Percentiles rank a stretch among this genome's conserved stretches.
Evolutionary conservation across 176 grass and related monocot species (phyloP).

Genomic region (Ampelocalamus luodianensis): DNA sequence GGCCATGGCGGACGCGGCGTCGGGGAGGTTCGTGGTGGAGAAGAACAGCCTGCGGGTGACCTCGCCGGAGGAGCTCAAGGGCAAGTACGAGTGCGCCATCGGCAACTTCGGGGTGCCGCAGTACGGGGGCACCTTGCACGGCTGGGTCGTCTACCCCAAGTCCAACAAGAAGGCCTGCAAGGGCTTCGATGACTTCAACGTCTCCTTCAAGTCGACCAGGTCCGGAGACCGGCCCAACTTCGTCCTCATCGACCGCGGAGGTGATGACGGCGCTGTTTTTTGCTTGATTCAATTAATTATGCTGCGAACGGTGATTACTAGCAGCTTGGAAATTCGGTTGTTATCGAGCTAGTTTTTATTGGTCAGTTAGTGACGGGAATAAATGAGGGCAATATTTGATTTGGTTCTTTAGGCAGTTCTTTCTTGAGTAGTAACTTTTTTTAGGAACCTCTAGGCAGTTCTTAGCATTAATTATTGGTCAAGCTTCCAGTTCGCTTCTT

Average conservation of each 20-base stretch:
- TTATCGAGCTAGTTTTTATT: conserved; percentile 10
- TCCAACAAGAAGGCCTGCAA: conserved; percentile 69
- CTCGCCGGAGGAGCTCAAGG: conserved; percentile 68
- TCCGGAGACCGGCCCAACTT: conserved; percentile 64
- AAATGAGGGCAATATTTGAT: conserved; percentile 17
- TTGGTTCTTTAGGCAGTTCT: not conserved
- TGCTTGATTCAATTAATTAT: conserved; percentile 4
- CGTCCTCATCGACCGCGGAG: conserved; percentile 78
- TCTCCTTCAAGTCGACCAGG: conserved; percentile 61
- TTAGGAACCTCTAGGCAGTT: not conserved
- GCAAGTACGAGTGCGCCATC: conserved; percentile 81
- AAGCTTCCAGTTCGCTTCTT: conserved; percentile 2
- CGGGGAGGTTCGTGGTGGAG: conserved; percentile 85
- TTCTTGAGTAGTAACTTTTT: not conserved
- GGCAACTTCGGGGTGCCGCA: conserved; percentile 88
- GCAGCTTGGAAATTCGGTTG: not conserved
- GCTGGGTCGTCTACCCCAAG: conserved; percentile 71
- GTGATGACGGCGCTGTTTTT: conserved; percentile 45
- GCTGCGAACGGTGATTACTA: not conserved
- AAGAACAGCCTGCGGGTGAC: conserved; percentile 83
- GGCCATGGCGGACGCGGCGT: conserved; percentile 34
- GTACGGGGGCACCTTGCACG: conserved; percentile 84
- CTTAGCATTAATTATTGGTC: conserved; percentile 21
- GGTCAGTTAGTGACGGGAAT: conserved; percentile 5
- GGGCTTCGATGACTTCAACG: conserved; percentile 64